Percentiles rank a stretch among this genome's conserved stretches.
Conservation (phyloP, 2,329 filamentous ascomycete genomes). For the Bipolaris gigantea region DNA sequence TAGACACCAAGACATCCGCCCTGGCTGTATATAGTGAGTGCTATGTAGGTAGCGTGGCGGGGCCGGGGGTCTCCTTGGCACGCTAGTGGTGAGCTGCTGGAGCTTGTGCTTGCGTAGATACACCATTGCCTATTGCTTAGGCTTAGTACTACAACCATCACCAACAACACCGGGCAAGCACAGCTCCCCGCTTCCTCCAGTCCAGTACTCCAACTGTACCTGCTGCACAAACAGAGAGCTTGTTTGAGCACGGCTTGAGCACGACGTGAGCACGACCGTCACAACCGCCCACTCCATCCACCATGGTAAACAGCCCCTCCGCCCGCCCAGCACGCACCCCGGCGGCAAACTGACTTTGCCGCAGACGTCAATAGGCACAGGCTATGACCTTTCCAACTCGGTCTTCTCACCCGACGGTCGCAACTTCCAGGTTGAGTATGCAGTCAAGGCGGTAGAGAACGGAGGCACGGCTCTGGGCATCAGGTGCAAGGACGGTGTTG, state of each 20-base stretch:
- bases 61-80: constrained; percentile 12
- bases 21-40: too few relatives aligned
- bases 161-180: constrained; percentile 19
- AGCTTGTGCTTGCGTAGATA: constrained; percentile 39
- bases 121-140: constrained; percentile 29
- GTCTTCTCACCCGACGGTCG: constrained; percentile 99
- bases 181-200: constrained; percentile 2
- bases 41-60: not conserved
- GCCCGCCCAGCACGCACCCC: constrained; percentile 1
- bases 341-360: constrained; percentile 22
- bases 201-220: not conserved
- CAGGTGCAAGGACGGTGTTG: constrained; percentile 94
- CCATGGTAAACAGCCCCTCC: constrained; percentile 33
- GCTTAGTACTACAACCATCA: constrained; percentile 9
- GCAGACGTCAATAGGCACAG: constrained; percentile 98
- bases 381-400: constrained; percentile 98
- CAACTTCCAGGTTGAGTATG: constrained; percentile 97
- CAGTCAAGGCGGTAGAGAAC: constrained; percentile 97
- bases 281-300: constrained; percentile 10
- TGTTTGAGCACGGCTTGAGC: not conserved
- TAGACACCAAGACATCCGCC: too few relatives aligned
- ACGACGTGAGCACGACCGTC: not conserved
- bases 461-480: constrained; percentile 96
- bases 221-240: not conserved
- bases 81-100: constrained; percentile 21